Conservation (phyloP, 2,329 filamentous ascomycete genomes). For the Tolypocladium nubicola region DNA sequence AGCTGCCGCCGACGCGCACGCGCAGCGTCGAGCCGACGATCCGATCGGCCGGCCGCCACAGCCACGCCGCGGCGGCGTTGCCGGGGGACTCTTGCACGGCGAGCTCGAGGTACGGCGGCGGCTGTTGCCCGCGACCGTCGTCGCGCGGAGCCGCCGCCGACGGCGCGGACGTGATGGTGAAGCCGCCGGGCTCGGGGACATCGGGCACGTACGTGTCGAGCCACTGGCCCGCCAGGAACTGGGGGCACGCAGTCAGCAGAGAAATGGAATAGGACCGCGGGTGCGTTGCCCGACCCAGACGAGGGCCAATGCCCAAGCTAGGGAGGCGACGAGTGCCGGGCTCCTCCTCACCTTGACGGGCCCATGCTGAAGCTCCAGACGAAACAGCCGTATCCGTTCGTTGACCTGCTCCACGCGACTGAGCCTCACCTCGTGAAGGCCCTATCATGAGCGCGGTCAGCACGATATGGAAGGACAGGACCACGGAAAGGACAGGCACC, state of each 20-base stretch:
- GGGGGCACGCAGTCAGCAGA: neutral
- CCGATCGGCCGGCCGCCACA: constrained; percentile 49
- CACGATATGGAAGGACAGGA: neutral
- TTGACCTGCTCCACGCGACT: constrained; percentile 54
- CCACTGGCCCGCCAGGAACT: constrained; percentile 77
- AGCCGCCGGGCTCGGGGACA: constrained; percentile 64
- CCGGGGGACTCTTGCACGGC: constrained; percentile 62
- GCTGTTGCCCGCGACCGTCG: neutral
- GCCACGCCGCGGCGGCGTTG: constrained; percentile 66
- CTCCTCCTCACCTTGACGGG: constrained; percentile 32
- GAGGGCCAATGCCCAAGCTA: neutral
- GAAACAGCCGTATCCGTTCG: constrained; percentile 55
- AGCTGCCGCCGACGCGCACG: constrained; percentile 71
- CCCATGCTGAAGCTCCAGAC: constrained; percentile 43
- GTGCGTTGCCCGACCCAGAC: neutral
- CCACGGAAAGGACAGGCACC: neutral
- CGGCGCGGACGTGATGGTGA: constrained; percentile 76
- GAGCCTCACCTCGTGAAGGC: constrained; percentile 51
- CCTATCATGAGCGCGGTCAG: constrained; percentile 15
- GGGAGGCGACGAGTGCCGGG: too few relatives aligned
- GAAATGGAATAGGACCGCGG: too few relatives aligned
- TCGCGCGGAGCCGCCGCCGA: constrained; percentile 30
- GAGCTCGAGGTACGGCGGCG: constrained; percentile 55
- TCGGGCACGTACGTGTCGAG: constrained; percentile 70
- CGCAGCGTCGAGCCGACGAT: constrained; percentile 49